Evolutionary conservation across 2,329 filamentous ascomycete species (phyloP).

Genomic region (Clonostachys solani): DNA sequence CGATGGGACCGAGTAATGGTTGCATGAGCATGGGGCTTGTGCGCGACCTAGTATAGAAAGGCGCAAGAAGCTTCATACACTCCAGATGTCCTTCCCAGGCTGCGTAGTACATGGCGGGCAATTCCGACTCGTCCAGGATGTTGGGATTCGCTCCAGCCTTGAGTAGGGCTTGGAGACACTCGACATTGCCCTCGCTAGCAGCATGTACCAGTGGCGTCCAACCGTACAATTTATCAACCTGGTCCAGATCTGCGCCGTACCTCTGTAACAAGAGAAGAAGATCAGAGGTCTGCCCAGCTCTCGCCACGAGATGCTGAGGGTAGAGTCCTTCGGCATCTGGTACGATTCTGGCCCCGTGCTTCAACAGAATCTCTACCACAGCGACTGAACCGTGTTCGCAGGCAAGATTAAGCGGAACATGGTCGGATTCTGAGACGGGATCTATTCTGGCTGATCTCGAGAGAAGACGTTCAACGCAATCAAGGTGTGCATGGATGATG

Average conservation of each 20-base stretch:
- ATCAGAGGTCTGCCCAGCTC: slow-evolving; percentile 77
- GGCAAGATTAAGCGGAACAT: slow-evolving; percentile 90
- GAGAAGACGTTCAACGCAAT: slow-evolving; percentile 77
- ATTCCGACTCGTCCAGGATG: slow-evolving; percentile 84
- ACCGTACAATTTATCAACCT: slow-evolving; percentile 91
- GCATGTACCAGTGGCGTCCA: slow-evolving; percentile 98
- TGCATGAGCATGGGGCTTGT: slow-evolving; percentile 40
- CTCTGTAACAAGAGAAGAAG: slow-evolving; percentile 76
- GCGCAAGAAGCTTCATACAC: slow-evolving; percentile 84
- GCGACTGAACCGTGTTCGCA: slow-evolving; percentile 87
- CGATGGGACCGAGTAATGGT: slow-evolving; percentile 33
- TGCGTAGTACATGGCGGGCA: slow-evolving; percentile 96
- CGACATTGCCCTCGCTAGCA: slow-evolving; percentile 91
- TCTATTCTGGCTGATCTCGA: slow-evolving; percentile 78
- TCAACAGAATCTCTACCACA: slow-evolving; percentile 80
- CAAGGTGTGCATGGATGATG: slow-evolving; percentile 81
- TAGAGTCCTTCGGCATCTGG: slow-evolving; percentile 94
- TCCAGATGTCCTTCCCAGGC: slow-evolving; percentile 96
- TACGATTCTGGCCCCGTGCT: slow-evolving; percentile 76
- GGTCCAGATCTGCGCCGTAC: slow-evolving; percentile 86
- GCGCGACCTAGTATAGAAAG: slow-evolving; percentile 40
- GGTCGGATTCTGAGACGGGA: slow-evolving; percentile 79
- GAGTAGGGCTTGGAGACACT: slow-evolving; percentile 78
- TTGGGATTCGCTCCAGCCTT: slow-evolving; percentile 74
- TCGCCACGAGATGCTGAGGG: slow-evolving; percentile 93